Conservation (phyloP, 805 yeast genomes). For the Ogataea paradorogensis region DNA sequence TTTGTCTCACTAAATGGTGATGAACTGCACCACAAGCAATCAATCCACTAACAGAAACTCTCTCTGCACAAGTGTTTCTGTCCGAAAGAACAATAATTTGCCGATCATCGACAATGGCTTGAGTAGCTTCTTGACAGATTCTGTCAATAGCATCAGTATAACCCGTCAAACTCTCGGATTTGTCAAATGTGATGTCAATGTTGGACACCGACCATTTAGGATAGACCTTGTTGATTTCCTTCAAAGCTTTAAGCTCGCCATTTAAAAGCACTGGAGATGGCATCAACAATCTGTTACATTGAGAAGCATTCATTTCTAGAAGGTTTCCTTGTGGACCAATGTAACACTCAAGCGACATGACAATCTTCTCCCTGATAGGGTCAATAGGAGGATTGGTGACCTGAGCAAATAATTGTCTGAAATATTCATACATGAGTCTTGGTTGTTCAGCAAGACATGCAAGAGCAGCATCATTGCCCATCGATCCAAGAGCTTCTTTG, state of each 20-base stretch:
- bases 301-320: slow-evolving; percentile 86
- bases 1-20: slow-evolving; percentile 92
- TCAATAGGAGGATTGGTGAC: slow-evolving; percentile 99
- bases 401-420: slow-evolving; percentile 95
- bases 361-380: slow-evolving; percentile 94
- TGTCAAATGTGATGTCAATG: slow-evolving; percentile 86
- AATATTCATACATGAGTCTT: slow-evolving; percentile 84
- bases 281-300: slow-evolving; percentile 84
- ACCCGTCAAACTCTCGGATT: slow-evolving; percentile 80
- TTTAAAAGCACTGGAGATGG: slow-evolving; percentile 78
- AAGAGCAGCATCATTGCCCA: slow-evolving; percentile 97
- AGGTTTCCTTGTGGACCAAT: slow-evolving; percentile 98
- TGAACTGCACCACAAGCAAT: slow-evolving; percentile 97
- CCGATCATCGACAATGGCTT: slow-evolving; percentile 72
- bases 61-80: slow-evolving; percentile 52
- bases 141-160: slow-evolving; percentile 82
- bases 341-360: slow-evolving; percentile 95
- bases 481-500: slow-evolving; percentile 93
- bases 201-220: slow-evolving; percentile 83
- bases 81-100: slow-evolving; percentile 80
- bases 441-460: slow-evolving; percentile 96
- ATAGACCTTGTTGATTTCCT: slow-evolving; percentile 66
- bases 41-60: slow-evolving; percentile 81
- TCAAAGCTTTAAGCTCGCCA: slow-evolving; percentile 71
- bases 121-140: slow-evolving; percentile 82